These are phyloP conservation scores for Asclepias syriaca DNA, from an alignment of 257 asterid species.

Conservation along the genomic window DNA sequence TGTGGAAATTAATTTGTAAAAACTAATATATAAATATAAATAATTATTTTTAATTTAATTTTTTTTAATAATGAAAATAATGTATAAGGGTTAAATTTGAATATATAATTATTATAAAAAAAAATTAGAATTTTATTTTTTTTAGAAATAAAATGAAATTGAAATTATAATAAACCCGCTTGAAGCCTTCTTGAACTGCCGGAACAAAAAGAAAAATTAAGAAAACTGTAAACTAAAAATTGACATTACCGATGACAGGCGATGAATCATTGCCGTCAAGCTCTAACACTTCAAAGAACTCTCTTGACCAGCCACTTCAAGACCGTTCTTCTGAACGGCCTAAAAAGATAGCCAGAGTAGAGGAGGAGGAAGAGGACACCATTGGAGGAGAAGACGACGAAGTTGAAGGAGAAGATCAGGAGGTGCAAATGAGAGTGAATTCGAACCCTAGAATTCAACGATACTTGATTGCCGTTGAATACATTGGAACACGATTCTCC, in stretches of 20 bases:
- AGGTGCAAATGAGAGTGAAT: conserved; percentile 35
- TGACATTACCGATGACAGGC: conserved; percentile 34
- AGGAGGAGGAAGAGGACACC: conserved; percentile 24
- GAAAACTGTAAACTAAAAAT: neutral
- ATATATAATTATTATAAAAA: too few relatives aligned
- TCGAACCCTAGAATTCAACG: conserved; percentile 52
- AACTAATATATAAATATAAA: too few relatives aligned
- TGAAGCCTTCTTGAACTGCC: neutral
- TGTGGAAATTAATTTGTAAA: too few relatives aligned
- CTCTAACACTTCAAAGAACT: conserved; percentile 18
- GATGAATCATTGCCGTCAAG: conserved; percentile 22
- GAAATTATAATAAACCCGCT: neutral
- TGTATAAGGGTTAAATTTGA: too few relatives aligned
- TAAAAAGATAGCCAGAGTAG: conserved; percentile 36
- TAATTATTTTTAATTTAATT: too few relatives aligned
- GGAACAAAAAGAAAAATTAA: neutral
- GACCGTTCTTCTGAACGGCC: conserved; percentile 41
- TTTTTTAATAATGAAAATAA: too few relatives aligned
- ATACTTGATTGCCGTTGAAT: conserved; percentile 77
- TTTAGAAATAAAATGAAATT: neutral
- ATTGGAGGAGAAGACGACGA: conserved; percentile 26
- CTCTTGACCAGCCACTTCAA: conserved; percentile 28
- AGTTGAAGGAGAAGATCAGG: conserved; percentile 18
- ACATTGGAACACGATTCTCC: conserved; percentile 76
- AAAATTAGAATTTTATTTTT: too few relatives aligned